phyloP scores from a whole-genome alignment of 768 basidiomycete species.

The Galerina marginata region DNA sequence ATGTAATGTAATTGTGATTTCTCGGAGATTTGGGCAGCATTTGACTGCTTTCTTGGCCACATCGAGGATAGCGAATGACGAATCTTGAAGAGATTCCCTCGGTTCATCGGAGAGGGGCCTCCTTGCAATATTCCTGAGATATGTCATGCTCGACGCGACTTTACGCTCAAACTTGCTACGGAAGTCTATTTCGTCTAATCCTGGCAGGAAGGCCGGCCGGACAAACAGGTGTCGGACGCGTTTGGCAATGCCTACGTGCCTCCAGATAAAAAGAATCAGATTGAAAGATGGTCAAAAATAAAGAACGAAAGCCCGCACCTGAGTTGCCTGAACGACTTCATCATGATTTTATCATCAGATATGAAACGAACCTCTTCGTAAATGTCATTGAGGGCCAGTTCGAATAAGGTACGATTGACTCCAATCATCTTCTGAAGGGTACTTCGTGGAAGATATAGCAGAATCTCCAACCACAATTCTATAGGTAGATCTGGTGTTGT shows the following conservation, averaged over 20 bases:
- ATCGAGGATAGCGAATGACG: slow-evolving; percentile 17
- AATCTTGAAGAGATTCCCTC: not conserved
- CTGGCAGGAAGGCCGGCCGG: slow-evolving; percentile 32
- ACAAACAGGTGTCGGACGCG: slow-evolving; percentile 33
- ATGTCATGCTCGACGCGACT: slow-evolving; percentile 1
- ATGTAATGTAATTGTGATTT: slow-evolving; percentile 30
- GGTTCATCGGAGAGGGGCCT: not conserved
- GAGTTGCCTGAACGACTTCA: slow-evolving; percentile 28
- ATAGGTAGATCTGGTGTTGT: slow-evolving; percentile 14
- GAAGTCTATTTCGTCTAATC: slow-evolving; percentile 6
- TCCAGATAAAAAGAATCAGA: not conserved
- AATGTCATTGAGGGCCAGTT: slow-evolving; percentile 32
- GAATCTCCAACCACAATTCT: slow-evolving; percentile 31
- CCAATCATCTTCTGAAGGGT: slow-evolving; percentile 28
- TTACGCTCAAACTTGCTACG: not conserved
- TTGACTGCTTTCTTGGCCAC: slow-evolving; percentile 16
- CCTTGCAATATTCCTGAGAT: not conserved
- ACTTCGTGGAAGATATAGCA: slow-evolving; percentile 26
- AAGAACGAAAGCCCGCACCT: slow-evolving; percentile 14
- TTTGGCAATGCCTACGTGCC: slow-evolving; percentile 22
- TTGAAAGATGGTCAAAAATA: not conserved
- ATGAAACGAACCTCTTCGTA: slow-evolving; percentile 32
- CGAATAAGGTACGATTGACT: slow-evolving; percentile 32
- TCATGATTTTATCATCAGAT: slow-evolving; percentile 7
- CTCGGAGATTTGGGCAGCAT: slow-evolving; percentile 24